Evolutionary conservation across 2,329 filamentous ascomycete species (phyloP).

Genomic region (Neocucurbitaria cava): DNA sequence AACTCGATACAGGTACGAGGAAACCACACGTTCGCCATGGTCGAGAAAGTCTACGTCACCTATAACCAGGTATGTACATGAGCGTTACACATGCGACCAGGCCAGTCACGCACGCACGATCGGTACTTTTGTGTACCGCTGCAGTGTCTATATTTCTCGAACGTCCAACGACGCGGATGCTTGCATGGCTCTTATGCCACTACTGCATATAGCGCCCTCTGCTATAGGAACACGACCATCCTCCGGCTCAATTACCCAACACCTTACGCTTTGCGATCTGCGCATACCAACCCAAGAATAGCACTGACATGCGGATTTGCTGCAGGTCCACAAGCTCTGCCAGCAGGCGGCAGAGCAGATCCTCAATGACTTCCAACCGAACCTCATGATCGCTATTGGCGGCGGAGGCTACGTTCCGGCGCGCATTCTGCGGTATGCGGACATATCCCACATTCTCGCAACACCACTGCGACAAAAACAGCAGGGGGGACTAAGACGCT

Average conservation of each 20-base stretch:
- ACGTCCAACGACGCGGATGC: neutral
- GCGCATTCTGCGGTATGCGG: conserved; percentile 79
- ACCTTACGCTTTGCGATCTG: neutral
- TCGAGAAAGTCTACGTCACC: conserved; percentile 52
- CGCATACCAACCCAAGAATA: neutral
- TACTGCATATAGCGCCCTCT: neutral
- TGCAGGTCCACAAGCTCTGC: conserved; percentile 95
- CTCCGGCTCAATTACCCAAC: neutral
- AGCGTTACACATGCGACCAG: conserved; percentile 12
- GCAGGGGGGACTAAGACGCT: conserved; percentile 2
- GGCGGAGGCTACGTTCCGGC: conserved; percentile 97
- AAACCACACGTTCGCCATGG: conserved; percentile 40
- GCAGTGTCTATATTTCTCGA: conserved; percentile 7
- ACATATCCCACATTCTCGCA: neutral
- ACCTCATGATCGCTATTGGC: conserved; percentile 98
- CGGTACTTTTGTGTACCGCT: conserved; percentile 12
- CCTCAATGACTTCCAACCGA: conserved; percentile 84
- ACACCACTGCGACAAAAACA: neutral
- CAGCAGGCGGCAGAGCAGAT: conserved; percentile 82
- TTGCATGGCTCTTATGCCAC: neutral
- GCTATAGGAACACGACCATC: neutral
- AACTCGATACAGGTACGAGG: neutral
- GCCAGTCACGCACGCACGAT: conserved; percentile 7
- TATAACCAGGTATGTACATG: conserved; percentile 51
- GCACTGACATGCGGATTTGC: conserved; percentile 11